Conservation (phyloP, 176 grass and related monocot genomes). For the sorghum (Sorghum bicolor) region Sorghum_bicolor_NCBIv3 NC_012870.2:2167501-2168000, state of each 20-base stretch:
- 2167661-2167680: not conserved
- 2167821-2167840: not conserved
- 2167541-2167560: no score
- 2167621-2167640: not conserved
- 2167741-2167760: constrained; percentile 16
- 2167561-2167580: no score
- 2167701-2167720: not conserved
- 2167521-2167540: no score
- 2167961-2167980: not conserved
- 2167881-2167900: constrained; percentile 15
- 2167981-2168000: not conserved
- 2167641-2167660: not conserved
- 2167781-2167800: not conserved
- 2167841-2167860: not conserved
- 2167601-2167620: not conserved
- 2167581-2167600: not conserved
- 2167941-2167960: not conserved
- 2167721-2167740: not conserved
- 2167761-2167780: not conserved
- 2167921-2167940: not conserved
- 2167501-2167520: no score
- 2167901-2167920: not conserved
- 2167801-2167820: not conserved
- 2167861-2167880: not conserved
- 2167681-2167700: not conserved